phyloP scores from a whole-genome alignment of 2,329 filamentous ascomycete genomes.

The Colletotrichum godetiae region DNA sequence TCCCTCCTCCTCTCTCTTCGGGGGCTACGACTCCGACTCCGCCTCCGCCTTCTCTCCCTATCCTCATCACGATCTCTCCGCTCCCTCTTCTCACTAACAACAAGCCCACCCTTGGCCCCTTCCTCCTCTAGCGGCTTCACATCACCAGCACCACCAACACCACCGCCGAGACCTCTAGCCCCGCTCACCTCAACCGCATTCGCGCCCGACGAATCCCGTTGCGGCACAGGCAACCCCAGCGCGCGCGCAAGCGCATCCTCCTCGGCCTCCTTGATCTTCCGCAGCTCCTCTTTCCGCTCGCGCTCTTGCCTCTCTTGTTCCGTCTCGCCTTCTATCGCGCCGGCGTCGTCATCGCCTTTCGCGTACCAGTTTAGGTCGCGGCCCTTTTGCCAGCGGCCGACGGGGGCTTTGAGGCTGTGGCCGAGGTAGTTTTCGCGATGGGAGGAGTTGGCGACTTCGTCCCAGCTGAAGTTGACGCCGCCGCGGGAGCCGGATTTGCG shows the following conservation, averaged over 20 bases:
- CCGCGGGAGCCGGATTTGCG: slow-evolving; percentile 92
- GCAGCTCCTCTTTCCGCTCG: slow-evolving; percentile 80
- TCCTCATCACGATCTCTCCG: slow-evolving; percentile 43
- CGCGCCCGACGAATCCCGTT: slow-evolving; percentile 66
- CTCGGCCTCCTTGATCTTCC: slow-evolving; percentile 88
- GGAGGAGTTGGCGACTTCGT: slow-evolving; percentile 85
- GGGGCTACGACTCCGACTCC: slow-evolving; percentile 48
- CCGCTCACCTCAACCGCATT: slow-evolving; percentile 76
- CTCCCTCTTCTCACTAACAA: slow-evolving; percentile 38
- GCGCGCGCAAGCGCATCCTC: slow-evolving; percentile 89
- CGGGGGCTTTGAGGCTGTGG: slow-evolving; percentile 90
- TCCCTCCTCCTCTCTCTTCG: slow-evolving; percentile 41
- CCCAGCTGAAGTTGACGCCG: slow-evolving; percentile 96
- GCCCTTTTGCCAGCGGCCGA: slow-evolving; percentile 90
- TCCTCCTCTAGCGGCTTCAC: slow-evolving; percentile 39
- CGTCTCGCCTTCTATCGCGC: slow-evolving; percentile 64
- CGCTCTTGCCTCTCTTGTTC: slow-evolving; percentile 68
- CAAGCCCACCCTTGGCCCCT: slow-evolving; percentile 20
- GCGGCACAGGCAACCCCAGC: slow-evolving; percentile 80
- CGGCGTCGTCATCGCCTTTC: slow-evolving; percentile 62
- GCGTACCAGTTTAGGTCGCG: slow-evolving; percentile 75
- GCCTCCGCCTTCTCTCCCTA: slow-evolving; percentile 46
- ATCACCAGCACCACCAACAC: slow-evolving; percentile 36
- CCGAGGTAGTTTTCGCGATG: slow-evolving; percentile 93
- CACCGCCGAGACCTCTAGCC: slow-evolving; percentile 49